These are phyloP conservation scores for Clarireedia paspali DNA, from an alignment of 2,329 filamentous ascomycete genomes.

Conservation along the genomic window DNA sequence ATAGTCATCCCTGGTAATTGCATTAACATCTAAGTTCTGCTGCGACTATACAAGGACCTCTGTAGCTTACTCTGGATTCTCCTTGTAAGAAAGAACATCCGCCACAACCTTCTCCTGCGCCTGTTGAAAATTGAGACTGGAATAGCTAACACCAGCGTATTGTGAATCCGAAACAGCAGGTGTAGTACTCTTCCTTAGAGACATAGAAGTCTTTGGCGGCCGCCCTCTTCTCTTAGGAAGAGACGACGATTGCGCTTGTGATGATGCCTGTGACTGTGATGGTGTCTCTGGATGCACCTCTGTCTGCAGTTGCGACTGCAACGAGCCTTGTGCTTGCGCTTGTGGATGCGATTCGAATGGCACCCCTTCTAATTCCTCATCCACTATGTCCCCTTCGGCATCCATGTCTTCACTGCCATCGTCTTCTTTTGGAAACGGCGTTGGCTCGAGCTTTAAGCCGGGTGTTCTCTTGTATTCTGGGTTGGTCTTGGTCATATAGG, in stretches of 20 bases:
- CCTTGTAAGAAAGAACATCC: constrained; percentile 50
- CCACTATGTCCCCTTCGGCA: constrained; percentile 27
- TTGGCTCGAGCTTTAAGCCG: constrained; percentile 63
- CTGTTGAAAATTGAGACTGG: constrained; percentile 70
- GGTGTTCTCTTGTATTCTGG: constrained; percentile 64
- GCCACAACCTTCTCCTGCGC: constrained; percentile 80
- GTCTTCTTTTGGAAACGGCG: constrained; percentile 36
- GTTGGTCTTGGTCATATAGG: constrained; percentile 81
- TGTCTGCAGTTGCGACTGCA: neutral
- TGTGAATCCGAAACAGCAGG: constrained; percentile 42
- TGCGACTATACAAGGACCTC: neutral
- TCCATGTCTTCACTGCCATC: constrained; percentile 31
- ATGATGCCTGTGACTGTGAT: neutral
- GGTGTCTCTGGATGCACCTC: neutral
- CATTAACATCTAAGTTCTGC: neutral
- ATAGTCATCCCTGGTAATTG: constrained; percentile 51
- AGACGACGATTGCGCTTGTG: neutral
- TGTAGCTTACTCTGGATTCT: constrained; percentile 47
- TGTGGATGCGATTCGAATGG: neutral
- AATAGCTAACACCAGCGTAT: constrained; percentile 53
- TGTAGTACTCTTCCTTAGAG: constrained; percentile 31
- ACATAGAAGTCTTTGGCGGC: constrained; percentile 22
- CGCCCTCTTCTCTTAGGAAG: constrained; percentile 19
- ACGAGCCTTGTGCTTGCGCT: neutral
- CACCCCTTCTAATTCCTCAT: constrained; percentile 24